Evolutionary conservation across 225 moss, liverwort and hornwort species (phyloP).

Genomic region (Straminergon stramineum): DNA sequence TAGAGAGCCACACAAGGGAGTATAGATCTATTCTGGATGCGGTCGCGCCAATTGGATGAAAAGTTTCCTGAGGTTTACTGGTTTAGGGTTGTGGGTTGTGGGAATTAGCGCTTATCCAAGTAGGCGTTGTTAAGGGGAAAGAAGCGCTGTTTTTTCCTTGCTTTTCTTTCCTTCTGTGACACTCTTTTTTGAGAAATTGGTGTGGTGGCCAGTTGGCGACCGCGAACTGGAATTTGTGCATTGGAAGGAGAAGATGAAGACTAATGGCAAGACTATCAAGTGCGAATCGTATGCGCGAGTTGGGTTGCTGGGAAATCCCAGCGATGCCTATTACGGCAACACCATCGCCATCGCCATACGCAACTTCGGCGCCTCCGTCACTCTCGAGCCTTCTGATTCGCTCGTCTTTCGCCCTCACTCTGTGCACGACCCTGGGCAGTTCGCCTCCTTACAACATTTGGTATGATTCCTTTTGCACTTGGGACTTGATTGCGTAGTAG

Average conservation of each 20-base stretch:
- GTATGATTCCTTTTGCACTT: conserved; percentile 13
- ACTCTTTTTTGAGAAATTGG: not conserved
- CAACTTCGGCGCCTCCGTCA: conserved; percentile 75
- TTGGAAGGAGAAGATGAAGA: conserved; percentile 4
- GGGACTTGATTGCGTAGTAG: not conserved
- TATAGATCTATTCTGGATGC: not conserved
- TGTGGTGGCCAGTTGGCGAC: not conserved
- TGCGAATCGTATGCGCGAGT: conserved; percentile 70
- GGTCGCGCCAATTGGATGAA: not conserved
- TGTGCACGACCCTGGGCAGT: conserved; percentile 67
- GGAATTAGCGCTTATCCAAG: not conserved
- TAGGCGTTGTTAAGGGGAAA: not conserved
- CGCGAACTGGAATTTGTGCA: not conserved
- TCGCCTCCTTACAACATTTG: conserved; percentile 63
- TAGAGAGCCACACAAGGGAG: not conserved
- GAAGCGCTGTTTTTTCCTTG: not conserved
- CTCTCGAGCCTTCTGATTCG: conserved; percentile 59
- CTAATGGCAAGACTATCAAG: conserved; percentile 33
- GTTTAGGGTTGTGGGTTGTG: not conserved
- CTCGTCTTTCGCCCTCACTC: conserved; percentile 57
- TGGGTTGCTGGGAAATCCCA: conserved; percentile 87
- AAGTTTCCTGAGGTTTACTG: not conserved
- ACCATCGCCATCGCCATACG: conserved; percentile 74
- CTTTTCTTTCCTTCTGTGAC: not conserved
- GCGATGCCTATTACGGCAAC: conserved; percentile 85